Conservation (phyloP, 331 rosid species). For the Spiraea crenata region DNA sequence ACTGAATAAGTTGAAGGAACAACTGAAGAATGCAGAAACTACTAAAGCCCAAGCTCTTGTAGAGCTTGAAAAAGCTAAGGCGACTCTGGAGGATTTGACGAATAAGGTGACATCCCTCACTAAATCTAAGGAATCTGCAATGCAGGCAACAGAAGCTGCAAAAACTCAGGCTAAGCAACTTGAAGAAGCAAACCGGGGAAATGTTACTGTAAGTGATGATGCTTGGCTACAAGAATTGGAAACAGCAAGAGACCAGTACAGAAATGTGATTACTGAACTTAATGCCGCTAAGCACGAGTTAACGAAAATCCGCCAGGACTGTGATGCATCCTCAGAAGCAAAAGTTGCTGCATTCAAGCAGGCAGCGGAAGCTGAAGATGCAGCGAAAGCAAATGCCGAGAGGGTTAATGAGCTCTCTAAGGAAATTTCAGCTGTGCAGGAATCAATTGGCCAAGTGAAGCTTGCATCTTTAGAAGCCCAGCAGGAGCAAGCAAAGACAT, state of each 20-base stretch:
- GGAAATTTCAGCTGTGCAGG: constrained; percentile 66
- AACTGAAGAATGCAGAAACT: constrained; percentile 74
- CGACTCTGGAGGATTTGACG: constrained; percentile 57
- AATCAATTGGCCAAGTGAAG: constrained; percentile 72
- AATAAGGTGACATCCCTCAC: constrained; percentile 51
- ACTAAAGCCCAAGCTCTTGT: constrained; percentile 74
- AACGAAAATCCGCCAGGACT: constrained; percentile 65
- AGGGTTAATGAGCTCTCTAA: constrained; percentile 63
- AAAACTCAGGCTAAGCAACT: constrained; percentile 60
- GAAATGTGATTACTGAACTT: constrained; percentile 60
- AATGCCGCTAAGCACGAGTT: constrained; percentile 82
- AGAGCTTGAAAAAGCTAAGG: constrained; percentile 74
- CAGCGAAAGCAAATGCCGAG: constrained; percentile 54
- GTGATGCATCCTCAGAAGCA: constrained; percentile 60
- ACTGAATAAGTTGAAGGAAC: constrained; percentile 77
- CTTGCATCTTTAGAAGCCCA: constrained; percentile 64
- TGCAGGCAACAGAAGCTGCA: constrained; percentile 61
- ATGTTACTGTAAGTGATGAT: constrained; percentile 37
- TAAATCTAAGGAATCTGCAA: constrained; percentile 68
- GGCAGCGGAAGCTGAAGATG: constrained; percentile 64
- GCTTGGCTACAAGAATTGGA: constrained; percentile 80
- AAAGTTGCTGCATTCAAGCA: constrained; percentile 55
- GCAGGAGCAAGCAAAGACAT: constrained; percentile 59
- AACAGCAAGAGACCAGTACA: constrained; percentile 55
- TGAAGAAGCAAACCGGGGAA: constrained; percentile 50